phyloP scores from a whole-genome alignment of 2,329 filamentous ascomycete genomes.

The Botrytis fragariae region DNA sequence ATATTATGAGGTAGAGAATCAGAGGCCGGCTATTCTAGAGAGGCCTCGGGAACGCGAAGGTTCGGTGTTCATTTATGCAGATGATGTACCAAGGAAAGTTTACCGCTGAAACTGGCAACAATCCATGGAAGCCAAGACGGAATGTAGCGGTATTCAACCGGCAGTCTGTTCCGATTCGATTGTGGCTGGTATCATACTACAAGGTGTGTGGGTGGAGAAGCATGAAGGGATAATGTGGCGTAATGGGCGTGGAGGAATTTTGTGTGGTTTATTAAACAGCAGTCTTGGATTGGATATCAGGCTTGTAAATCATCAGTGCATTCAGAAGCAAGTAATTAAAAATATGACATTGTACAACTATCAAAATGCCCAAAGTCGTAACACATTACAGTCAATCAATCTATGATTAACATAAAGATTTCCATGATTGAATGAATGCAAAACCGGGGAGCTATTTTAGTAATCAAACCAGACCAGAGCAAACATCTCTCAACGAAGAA shows the following conservation, averaged over 20 bases:
- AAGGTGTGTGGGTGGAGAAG: conserved; percentile 1
- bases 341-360: not conserved
- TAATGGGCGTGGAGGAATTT: not conserved
- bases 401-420: not conserved
- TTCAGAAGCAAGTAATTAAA: not conserved
- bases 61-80: conserved; percentile 36
- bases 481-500: not conserved
- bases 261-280: not conserved
- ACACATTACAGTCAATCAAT: not conserved
- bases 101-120: conserved; percentile 31
- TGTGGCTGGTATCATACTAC: conserved; percentile 11
- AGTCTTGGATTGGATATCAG: conserved; percentile 14
- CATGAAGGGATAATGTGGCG: not conserved
- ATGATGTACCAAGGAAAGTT: conserved; percentile 35
- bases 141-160: not conserved
- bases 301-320: not conserved
- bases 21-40: conserved; percentile 34
- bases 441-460: not conserved
- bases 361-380: not conserved
- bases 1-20: conserved; percentile 33
- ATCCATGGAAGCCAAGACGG: conserved; percentile 1
- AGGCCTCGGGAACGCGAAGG: conserved; percentile 34
- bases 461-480: not conserved
- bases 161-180: conserved; percentile 2
- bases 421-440: not conserved